Base-by-base conservation (phyloP, 2,329 filamentous ascomycete species). In the Fusarium setosum region DNA sequence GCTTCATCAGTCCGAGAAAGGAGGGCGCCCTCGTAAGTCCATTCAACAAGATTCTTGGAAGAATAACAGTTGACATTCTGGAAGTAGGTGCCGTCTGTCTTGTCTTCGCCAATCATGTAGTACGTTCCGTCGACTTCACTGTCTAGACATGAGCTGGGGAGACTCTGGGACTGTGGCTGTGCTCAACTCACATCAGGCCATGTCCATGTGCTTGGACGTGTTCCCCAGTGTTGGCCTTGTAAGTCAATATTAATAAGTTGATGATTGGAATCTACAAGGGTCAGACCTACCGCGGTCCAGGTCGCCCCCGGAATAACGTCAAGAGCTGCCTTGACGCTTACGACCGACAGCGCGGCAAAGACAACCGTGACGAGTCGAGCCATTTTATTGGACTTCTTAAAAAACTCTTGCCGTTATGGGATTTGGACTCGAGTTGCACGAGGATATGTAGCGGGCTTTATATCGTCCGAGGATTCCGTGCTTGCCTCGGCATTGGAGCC, bases 51-150 rank as follows among this genome's bases (percentile, higher is more conserved):
- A 73, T 92, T 77, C 12, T 79, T 80, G 13, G 86, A 89, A 0
- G 85, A 86, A 74, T 91, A 92, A 76, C 89, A 92, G 73, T 90
- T 91, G 67, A 92, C 80, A 50, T 88, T 88, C 59, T 87, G 84
- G 74, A 91, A 92, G 0, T 80, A 76, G 1, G 80, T 83, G 21
- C 88, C 88, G n/a, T 84, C 77, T 2, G 86, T 85, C 74, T 92
- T 91, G 76, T 92, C 89, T 73, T 92, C 90, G 15, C 90, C 90
- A 31, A 91, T 85, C 77, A 88, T 83, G 77, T 92, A 92, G 78
- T 87, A 92, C 1, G 82, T 84, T 10, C 79, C 80, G 40, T 82
- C 80, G 2, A 86, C 84, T 34, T 72, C 65, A 1, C 67, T 69
- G 7, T 6, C 2, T 5, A 6, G 2, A 2, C 0, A 35, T 67